Conservation (phyloP, 2,329 filamentous ascomycete species). For the Hymenoscyphus albidus region DNA sequence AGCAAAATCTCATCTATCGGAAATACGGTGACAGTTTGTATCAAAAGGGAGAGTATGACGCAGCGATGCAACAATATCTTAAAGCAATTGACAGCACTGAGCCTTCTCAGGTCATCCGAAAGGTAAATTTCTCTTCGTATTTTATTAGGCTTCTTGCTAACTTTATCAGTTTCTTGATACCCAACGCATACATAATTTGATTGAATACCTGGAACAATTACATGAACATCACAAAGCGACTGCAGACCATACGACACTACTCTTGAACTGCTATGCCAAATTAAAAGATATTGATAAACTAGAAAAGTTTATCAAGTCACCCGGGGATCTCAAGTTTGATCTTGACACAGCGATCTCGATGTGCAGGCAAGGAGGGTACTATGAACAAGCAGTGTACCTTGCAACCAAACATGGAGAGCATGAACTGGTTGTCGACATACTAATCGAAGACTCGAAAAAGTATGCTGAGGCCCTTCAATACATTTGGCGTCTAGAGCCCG, state of each 20-base stretch:
- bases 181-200: constrained; percentile 94
- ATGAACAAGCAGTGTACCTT: constrained; percentile 91
- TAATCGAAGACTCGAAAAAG: constrained; percentile 92
- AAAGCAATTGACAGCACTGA: constrained; percentile 95
- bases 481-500: constrained; percentile 81
- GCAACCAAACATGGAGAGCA: constrained; percentile 92
- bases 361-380: constrained; percentile 96
- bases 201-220: constrained; percentile 93
- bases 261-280: constrained; percentile 97
- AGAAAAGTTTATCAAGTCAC: constrained; percentile 93
- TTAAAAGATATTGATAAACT: constrained; percentile 95
- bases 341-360: constrained; percentile 95
- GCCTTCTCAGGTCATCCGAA: constrained; percentile 92
- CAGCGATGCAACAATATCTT: constrained; percentile 98
- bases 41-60: constrained; percentile 92
- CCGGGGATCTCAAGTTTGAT: constrained; percentile 92
- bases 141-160: constrained; percentile 30
- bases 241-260: constrained; percentile 87
- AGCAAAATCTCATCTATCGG: constrained; percentile 88
- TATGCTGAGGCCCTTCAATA: constrained; percentile 87
- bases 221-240: constrained; percentile 93
- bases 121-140: constrained; percentile 47
- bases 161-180: constrained; percentile 77
- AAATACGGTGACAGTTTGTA: constrained; percentile 94
- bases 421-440: constrained; percentile 88